Conservation (phyloP, 148 eudicot genomes). For the Spergularia bocconei region DNA sequence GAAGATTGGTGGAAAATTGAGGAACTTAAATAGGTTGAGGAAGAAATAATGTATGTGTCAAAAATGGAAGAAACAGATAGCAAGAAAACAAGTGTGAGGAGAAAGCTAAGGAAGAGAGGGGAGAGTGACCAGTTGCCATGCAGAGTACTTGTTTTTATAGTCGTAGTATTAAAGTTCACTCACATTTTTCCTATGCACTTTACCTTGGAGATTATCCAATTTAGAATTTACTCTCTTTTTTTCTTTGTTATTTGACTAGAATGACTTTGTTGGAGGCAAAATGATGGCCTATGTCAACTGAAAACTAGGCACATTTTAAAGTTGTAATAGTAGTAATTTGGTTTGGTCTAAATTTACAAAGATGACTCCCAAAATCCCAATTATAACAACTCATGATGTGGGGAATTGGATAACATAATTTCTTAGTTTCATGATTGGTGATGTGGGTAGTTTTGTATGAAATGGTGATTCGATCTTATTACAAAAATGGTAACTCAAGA, state of each 20-base stretch:
- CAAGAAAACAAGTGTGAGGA: slow-evolving; percentile 2
- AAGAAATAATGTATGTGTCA: slow-evolving; percentile 11
- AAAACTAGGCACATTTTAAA: slow-evolving; percentile 2
- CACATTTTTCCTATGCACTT: neutral
- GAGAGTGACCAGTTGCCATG: slow-evolving; percentile 19
- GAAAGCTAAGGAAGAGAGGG: neutral
- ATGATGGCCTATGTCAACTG: slow-evolving; percentile 18
- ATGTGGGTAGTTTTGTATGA: neutral
- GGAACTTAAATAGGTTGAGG: slow-evolving; percentile 9
- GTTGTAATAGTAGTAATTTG: slow-evolving; percentile 6
- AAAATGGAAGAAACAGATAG: slow-evolving; percentile 18
- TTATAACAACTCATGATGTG: neutral
- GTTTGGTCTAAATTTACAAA: neutral
- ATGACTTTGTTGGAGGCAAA: slow-evolving; percentile 6
- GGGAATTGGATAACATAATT: neutral
- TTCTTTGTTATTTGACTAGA: neutral
- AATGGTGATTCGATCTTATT: neutral
- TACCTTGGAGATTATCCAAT: neutral
- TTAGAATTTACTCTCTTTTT: neutral
- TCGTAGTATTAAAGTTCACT: slow-evolving; percentile 7
- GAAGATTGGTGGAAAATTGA: neutral
- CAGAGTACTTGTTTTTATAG: slow-evolving; percentile 31
- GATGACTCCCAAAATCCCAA: neutral
- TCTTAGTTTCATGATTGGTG: neutral
- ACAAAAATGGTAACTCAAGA: too few relatives aligned